phyloP scores from a whole-genome alignment of 1,139 yeast genomes.

The Candida smagusa region DNA sequence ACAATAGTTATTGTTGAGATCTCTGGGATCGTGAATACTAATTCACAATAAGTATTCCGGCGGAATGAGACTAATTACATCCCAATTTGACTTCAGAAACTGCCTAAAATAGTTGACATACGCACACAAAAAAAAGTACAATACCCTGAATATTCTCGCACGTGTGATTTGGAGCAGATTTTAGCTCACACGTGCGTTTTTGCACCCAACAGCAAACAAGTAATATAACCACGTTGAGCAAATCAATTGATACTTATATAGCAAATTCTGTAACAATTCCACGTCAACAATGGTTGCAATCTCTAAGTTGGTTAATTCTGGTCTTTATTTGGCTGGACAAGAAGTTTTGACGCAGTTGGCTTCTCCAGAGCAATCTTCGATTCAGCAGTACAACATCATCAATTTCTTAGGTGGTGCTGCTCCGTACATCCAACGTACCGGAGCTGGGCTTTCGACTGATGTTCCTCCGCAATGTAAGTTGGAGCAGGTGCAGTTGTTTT shows the following conservation, averaged over 20 bases:
- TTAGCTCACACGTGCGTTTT: too few species aligned
- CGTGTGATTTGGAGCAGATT: too few species aligned
- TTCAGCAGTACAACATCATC: constrained; percentile 39
- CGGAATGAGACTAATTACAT: too few species aligned
- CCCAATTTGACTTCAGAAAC: too few species aligned
- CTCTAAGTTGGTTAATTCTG: constrained; percentile 27
- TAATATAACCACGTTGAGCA: too few species aligned
- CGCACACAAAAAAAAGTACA: too few species aligned
- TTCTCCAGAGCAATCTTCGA: constrained; percentile 35
- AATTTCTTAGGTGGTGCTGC: constrained; percentile 46
- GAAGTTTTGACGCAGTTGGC: constrained; percentile 28
- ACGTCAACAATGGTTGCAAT: constrained; percentile 25
- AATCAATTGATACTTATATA: background rate
- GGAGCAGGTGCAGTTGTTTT: constrained; percentile 61
- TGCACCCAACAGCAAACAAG: too few species aligned
- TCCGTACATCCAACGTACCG: constrained; percentile 45
- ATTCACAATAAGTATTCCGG: too few species aligned
- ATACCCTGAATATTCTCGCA: too few species aligned
- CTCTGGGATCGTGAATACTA: too few species aligned
- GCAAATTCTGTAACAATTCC: background rate
- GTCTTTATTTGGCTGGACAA: constrained; percentile 26
- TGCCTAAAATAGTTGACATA: too few species aligned
- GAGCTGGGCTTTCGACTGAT: constrained; percentile 44
- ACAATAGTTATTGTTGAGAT: too few species aligned
- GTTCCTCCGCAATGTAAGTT: constrained; percentile 52